Base-by-base conservation (phyloP, 2,329 filamentous ascomycete genomes). In the Cyclaneusma minus region DNA sequence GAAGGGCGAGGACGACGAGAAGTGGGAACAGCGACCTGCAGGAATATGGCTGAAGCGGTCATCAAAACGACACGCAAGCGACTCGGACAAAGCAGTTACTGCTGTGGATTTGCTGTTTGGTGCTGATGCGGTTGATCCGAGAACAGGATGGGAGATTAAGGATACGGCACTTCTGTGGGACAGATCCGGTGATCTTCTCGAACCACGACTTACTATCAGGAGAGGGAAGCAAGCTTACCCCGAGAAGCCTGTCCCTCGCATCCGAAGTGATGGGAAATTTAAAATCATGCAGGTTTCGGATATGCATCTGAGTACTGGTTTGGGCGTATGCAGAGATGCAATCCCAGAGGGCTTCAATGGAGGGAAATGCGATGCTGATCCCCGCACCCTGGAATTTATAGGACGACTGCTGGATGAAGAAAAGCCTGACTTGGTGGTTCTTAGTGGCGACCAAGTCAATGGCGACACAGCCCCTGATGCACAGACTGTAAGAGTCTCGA, bases 261-360 rank as follows among this genome's bases (percentile, higher is more conserved):
- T 98, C 35, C 68, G 70, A 22, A 83, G 91, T 34, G 83, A 89
- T 47, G 89, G 87, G 16, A 83, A 78, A 41, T 95, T 95, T 60
- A 95, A 95, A 59, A 93, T 98, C 37, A 72, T 98, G 65, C 89
- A 98, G 53, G 62, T 92, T 29, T 79, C 84, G n/a, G 89, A 98
- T 55, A 56, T 95, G 34, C 89, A 98, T 51, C 56, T 98, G 29
- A 87, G 83, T 44, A 98, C 89, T 3, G 89, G 87, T 7, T 63
- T 85, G 4, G 89, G 89, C 7, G 54, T 55, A 22, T 98, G 89
- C 46, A 72, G 89, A 37, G 84, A 98, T 40, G 70, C 83, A n/a
- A 64, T 87, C 38, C 85, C 85, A 0, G 66, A 71, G 34, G 65
- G 64, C 24, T 68, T 70, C 37, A 68, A 82, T 27, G 74, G 73